Percentiles rank a stretch among this genome's conserved stretches.
Conservation (phyloP, 129 eudicot species). For the Artemisia argyi region DNA sequence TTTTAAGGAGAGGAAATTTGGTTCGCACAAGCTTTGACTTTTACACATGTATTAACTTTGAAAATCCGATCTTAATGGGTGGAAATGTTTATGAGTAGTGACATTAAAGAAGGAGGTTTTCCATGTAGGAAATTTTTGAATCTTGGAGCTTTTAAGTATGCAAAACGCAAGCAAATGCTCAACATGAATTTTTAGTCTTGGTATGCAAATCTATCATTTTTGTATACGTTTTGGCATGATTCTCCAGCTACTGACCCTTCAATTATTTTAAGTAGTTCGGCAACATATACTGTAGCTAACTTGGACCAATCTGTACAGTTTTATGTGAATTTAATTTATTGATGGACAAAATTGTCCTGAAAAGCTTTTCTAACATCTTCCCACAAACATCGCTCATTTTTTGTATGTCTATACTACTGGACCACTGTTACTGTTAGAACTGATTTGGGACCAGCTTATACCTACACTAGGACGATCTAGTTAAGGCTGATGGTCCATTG, state of each 20-base stretch:
- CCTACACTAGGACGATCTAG: background rate
- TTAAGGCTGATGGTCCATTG: background rate
- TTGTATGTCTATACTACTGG: slow-evolving; percentile 3
- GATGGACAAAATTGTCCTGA: background rate
- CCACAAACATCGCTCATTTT: background rate
- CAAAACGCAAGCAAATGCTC: slow-evolving; percentile 27
- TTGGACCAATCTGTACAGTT: slow-evolving; percentile 4
- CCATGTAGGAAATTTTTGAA: slow-evolving; percentile 64
- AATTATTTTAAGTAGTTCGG: background rate
- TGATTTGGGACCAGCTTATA: background rate
- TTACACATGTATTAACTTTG: background rate
- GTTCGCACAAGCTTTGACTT: background rate
- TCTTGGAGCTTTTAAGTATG: slow-evolving; percentile 44
- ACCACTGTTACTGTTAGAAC: slow-evolving; percentile 1
- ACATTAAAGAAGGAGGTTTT: slow-evolving; percentile 25
- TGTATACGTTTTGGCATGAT: background rate
- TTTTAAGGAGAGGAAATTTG: background rate
- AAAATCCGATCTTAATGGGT: slow-evolving; percentile 30
- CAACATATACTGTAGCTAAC: background rate
- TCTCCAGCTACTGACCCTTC: background rate
- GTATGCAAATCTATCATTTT: background rate
- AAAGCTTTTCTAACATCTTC: background rate
- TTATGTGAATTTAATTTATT: background rate
- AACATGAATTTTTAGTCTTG: slow-evolving; percentile 3
- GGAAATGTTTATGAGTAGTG: slow-evolving; percentile 17